Base-by-base conservation (phyloP, 768 basidiomycete genomes). In the Panaeolus papilionaceus region DNA sequence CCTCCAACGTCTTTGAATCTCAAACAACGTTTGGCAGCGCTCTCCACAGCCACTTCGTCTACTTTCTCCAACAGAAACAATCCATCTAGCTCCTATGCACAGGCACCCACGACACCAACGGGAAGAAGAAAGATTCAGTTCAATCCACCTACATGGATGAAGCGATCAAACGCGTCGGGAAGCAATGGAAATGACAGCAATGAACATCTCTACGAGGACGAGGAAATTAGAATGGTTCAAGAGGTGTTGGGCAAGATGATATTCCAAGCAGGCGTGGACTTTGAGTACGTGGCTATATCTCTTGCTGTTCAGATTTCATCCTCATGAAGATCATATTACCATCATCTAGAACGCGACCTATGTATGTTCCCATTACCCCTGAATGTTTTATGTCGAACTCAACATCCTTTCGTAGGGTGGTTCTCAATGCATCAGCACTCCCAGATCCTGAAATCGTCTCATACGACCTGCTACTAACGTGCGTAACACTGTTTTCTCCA, bases 181-280 rank as follows among this genome's bases (percentile, higher is more conserved):
- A 71, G 68, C 66, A 65, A 62, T 16, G 72, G 75, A 74, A 67
- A 74, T 75, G 63, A 72, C 14, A 58, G 54, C 12, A 16, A 58
- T 37, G 70, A 72, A n/a, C 64, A 77, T 68, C 72, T 74, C 54
- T 84, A 87, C 51, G 81, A 79, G 64, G 79, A 92, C 12, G 85
- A 89, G 68, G 86, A 88, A 44, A 81, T 87, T 68, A 85, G 86
- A 47, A 79, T 89, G 67, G 77, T 93, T 12, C 89, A 92, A 69
- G 85, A 89, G 16, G 85, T 91, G 37, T 85, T 95, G 82, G 74
- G 80, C 44, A 88, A 82, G 75, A 82, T 95, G 79, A 93, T 95
- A 54, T 94, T 92, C 72, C 94, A 94, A 75, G 94, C 94, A 51
- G 94, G 94, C 2, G 91, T 94, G 66, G 94, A 96, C 79, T 95